phyloP scores from a whole-genome alignment of 768 basidiomycete genomes.

The Lactarius hatsudake region DNA sequence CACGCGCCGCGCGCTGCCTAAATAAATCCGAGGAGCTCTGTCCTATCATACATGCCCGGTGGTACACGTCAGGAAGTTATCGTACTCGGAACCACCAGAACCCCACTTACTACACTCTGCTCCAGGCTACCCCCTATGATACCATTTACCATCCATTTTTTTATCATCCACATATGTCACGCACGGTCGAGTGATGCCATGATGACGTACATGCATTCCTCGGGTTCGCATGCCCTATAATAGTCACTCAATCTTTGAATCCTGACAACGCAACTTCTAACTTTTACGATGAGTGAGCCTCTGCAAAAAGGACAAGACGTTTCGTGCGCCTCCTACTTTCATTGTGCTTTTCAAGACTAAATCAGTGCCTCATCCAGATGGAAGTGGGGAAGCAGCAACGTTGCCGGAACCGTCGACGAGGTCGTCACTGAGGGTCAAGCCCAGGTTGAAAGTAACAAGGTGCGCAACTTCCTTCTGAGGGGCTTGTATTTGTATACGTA shows the following conservation, averaged over 20 bases:
- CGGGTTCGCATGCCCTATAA: no score
- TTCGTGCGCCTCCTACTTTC: conserved; percentile 1
- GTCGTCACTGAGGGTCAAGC: conserved; percentile 44
- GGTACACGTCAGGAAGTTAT: no score
- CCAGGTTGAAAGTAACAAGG: conserved; percentile 47
- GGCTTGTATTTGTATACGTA: background rate
- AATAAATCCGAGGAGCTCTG: no score
- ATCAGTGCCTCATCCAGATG: background rate
- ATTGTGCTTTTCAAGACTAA: background rate
- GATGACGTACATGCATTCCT: conserved; percentile 8
- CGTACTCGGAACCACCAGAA: no score
- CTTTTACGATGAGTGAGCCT: conserved; percentile 8
- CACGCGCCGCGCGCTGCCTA: no score
- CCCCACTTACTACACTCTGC: no score
- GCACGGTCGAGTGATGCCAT: background rate
- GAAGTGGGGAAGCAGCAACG: conserved; percentile 19
- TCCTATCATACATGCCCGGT: no score
- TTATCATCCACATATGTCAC: background rate
- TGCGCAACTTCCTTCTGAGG: conserved; percentile 5
- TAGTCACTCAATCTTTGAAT: no score
- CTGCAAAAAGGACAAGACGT: conserved; percentile 14
- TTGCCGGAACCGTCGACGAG: conserved; percentile 14
- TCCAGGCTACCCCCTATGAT: no score
- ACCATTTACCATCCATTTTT: no score
- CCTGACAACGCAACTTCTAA: no score